phyloP scores from a whole-genome alignment of 176 grass and related monocot genomes.

The Zoysia pacifica region DNA sequence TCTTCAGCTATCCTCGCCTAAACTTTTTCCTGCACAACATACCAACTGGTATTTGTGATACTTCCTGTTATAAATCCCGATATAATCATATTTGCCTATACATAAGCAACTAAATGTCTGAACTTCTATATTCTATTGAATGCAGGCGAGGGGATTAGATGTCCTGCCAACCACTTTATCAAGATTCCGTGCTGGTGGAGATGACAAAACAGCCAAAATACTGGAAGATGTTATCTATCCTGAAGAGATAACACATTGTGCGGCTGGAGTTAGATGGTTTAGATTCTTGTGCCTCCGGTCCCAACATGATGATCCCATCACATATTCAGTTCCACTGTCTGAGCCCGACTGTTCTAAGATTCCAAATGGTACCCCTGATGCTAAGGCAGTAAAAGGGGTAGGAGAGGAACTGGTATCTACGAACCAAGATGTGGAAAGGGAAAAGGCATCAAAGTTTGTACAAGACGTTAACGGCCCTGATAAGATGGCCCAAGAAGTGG shows the following conservation, averaged over 20 bases:
- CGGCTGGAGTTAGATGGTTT: conserved; percentile 88
- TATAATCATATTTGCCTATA: not conserved
- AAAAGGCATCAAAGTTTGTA: not conserved
- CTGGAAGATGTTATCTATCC: conserved; percentile 79
- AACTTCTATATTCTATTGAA: not conserved
- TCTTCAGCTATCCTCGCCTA: not conserved
- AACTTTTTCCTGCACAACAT: not conserved
- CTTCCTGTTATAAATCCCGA: not conserved
- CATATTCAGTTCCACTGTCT: conserved; percentile 17
- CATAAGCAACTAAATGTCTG: conserved; percentile 8
- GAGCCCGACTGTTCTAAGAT: conserved; percentile 19
- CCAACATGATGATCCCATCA: not conserved
- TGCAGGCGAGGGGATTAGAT: conserved; percentile 87
- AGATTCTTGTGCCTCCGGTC: conserved; percentile 65
- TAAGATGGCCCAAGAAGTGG: not conserved
- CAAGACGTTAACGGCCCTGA: not conserved
- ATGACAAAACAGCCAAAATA: conserved; percentile 75
- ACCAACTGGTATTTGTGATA: not conserved
- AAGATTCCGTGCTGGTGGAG: conserved; percentile 73
- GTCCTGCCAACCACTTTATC: conserved; percentile 90
- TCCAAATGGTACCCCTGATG: conserved; percentile 12
- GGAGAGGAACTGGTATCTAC: conserved; percentile 3
- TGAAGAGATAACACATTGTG: conserved; percentile 88
- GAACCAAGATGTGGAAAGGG: conserved; percentile 1
- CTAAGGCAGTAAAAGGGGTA: not conserved